Percentiles rank a stretch among this genome's conserved stretches.
Conservation (phyloP, 129 eudicot genomes). For the Logfia minima region DNA sequence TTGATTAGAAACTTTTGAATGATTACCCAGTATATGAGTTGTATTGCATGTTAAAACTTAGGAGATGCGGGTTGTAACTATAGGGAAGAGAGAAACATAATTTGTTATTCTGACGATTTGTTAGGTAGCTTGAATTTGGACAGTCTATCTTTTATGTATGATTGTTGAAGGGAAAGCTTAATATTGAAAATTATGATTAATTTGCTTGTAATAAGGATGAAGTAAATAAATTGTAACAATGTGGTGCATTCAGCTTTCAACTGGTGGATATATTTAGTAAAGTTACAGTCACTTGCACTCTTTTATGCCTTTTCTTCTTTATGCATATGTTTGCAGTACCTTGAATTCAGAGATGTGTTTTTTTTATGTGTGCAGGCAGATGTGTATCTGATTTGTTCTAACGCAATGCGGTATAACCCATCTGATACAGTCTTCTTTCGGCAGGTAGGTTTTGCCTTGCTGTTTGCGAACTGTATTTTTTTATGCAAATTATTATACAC, state of each 20-base stretch:
- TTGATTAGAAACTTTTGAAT: too few species aligned
- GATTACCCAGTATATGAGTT: background rate
- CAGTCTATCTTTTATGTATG: background rate
- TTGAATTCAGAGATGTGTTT: background rate
- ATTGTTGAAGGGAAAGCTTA: background rate
- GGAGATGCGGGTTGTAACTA: background rate
- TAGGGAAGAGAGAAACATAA: background rate
- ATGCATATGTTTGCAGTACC: background rate
- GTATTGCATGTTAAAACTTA: background rate
- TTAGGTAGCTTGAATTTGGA: background rate
- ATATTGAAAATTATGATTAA: background rate
- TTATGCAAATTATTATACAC: background rate
- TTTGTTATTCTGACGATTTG: too few species aligned
- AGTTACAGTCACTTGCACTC: background rate
- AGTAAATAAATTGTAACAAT: background rate
- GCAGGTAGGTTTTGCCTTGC: constrained; percentile 50
- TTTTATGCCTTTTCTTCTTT: background rate
- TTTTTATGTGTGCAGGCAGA: constrained; percentile 66
- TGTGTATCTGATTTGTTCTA: constrained; percentile 68
- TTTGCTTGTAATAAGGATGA: background rate
- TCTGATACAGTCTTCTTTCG: constrained; percentile 71
- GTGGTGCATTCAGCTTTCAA: background rate
- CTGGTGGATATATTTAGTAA: background rate
- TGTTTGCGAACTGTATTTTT: background rate
- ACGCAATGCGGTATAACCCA: constrained; percentile 90